These are phyloP conservation scores for Phaseolus coccineus DNA, from an alignment of 331 rosid genomes.

Conservation along the genomic window DNA sequence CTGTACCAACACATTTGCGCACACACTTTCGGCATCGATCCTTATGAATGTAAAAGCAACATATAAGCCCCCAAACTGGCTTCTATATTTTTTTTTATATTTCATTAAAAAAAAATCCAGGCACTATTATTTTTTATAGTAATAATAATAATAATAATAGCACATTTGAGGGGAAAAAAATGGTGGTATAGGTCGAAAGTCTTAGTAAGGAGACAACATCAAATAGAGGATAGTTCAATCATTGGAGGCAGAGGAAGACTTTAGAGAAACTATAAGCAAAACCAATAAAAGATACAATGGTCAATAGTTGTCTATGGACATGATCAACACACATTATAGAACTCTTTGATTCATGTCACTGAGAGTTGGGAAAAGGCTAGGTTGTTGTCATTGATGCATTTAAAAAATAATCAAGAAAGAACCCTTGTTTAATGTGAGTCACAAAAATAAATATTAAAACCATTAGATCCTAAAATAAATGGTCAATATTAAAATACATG, in stretches of 20 bases:
- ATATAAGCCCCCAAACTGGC: not conserved
- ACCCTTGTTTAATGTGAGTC: not conserved
- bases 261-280: not conserved
- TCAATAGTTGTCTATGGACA: not conserved
- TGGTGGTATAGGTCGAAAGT: not conserved
- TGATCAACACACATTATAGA: not conserved
- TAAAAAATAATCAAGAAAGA: not conserved
- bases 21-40: not conserved
- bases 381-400: not conserved
- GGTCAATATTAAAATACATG: not conserved
- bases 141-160: not conserved
- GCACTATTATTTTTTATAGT: not conserved
- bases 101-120: slow-evolving; percentile 7
- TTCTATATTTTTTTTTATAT: not conserved
- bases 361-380: not conserved
- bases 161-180: not conserved
- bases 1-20: not conserved
- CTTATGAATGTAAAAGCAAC: slow-evolving; percentile 24
- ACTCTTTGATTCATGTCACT: not conserved
- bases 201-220: not conserved
- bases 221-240: not conserved
- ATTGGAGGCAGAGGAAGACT: not conserved
- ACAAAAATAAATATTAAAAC: not conserved
- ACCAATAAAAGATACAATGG: not conserved
- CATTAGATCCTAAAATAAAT: not conserved